phyloP scores from a whole-genome alignment of 371 early-diverging fungal genomes.

The Coelomomyces lativittatus region DNA sequence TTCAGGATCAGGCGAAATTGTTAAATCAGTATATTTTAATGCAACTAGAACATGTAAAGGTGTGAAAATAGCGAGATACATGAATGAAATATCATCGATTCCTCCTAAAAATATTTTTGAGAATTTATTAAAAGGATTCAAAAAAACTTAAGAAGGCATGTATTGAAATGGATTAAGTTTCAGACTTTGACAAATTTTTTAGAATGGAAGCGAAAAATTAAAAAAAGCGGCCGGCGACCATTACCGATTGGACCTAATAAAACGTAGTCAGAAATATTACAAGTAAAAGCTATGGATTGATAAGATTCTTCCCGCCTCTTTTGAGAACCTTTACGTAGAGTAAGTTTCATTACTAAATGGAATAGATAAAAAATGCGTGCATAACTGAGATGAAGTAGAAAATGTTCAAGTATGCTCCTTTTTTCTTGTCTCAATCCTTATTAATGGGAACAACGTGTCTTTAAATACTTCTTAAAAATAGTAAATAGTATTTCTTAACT shows the following conservation, averaged over 20 bases:
- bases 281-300: neutral
- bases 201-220: too few relatives aligned
- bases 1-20: slow-evolving; percentile 22
- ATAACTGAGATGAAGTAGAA: too few relatives aligned
- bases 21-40: slow-evolving; percentile 29
- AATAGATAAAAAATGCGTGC: too few relatives aligned
- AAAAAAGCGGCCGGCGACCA: too few relatives aligned
- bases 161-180: neutral
- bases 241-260: neutral
- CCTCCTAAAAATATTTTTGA: slow-evolving; percentile 9
- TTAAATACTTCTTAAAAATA: too few relatives aligned
- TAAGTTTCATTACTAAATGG: too few relatives aligned
- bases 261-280: neutral
- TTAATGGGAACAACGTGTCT: too few relatives aligned
- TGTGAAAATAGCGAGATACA: slow-evolving; percentile 15
- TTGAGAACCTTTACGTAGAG: too few relatives aligned
- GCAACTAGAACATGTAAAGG: slow-evolving; percentile 18
- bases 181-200: too few relatives aligned
- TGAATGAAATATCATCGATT: slow-evolving; percentile 32
- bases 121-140: neutral
- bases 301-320: neutral
- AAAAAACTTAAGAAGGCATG: neutral
- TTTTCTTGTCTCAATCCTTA: too few relatives aligned
- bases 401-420: too few relatives aligned
- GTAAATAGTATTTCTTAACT: too few relatives aligned